Conservation (phyloP, 169 alveolate genomes). For the Hammondia hammondi region DNA sequence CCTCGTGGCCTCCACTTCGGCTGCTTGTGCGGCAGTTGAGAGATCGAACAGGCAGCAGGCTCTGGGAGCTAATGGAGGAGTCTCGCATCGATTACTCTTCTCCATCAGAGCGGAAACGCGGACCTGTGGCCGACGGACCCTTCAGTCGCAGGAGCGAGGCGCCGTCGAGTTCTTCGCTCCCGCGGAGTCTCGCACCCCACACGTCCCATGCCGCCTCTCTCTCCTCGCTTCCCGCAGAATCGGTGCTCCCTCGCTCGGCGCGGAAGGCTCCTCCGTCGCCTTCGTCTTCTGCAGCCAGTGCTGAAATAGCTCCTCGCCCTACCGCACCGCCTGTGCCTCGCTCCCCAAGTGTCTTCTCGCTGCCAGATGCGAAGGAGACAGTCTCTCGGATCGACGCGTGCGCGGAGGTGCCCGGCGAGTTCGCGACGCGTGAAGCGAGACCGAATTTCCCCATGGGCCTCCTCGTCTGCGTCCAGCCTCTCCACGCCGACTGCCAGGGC, state of each 20-base stretch:
- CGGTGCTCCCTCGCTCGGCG: too few relatives aligned
- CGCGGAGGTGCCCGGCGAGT: too few relatives aligned
- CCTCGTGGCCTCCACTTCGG: conserved; percentile 6
- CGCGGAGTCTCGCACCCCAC: neutral
- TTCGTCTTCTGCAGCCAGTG: too few relatives aligned
- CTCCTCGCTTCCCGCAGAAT: too few relatives aligned
- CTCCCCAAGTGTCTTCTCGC: neutral
- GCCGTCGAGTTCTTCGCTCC: neutral
- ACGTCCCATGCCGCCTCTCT: too few relatives aligned
- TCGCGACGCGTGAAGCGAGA: too few relatives aligned
- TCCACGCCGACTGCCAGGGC: neutral
- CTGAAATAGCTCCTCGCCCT: neutral
- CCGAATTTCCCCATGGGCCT: conserved; percentile 6
- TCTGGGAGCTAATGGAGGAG: conserved; percentile 6
- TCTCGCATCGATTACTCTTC: neutral
- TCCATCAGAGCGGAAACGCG: neutral
- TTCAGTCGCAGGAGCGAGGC: neutral
- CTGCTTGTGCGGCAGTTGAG: neutral
- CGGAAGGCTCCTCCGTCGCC: too few relatives aligned
- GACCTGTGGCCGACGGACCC: neutral
- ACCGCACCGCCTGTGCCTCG: neutral
- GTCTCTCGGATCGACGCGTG: too few relatives aligned
- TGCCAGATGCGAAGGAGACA: neutral
- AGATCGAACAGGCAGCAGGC: conserved; percentile 8
- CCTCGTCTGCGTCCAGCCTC: conserved; percentile 17